Percentiles rank a stretch among this genome's conserved stretches.
Conservation (phyloP, 73 alveolate species). For the Uronychia setigera region DNA sequence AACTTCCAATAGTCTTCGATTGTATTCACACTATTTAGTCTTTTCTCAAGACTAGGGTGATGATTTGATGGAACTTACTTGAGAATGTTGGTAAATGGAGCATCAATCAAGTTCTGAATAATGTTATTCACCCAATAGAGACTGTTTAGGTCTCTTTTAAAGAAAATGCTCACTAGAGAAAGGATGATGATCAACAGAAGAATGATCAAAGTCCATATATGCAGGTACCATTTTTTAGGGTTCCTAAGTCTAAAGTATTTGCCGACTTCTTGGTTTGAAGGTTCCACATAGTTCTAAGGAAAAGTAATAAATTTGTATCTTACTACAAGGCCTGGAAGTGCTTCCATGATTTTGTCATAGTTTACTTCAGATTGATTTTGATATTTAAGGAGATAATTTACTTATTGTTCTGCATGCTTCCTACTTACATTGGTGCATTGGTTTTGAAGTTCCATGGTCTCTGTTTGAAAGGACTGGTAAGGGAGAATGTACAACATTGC, state of each 20-base stretch:
- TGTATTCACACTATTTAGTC: not conserved
- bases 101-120: too few species aligned
- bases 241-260: not conserved
- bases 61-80: not conserved
- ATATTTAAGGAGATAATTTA: not conserved
- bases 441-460: not conserved
- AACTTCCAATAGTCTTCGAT: not conserved
- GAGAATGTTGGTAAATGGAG: not conserved
- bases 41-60: not conserved
- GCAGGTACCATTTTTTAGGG: not conserved
- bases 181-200: not conserved
- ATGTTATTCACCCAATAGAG: not conserved
- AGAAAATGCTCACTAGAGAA: not conserved
- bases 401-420: not conserved
- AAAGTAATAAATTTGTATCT: not conserved
- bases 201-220: not conserved
- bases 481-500: not conserved
- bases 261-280: not conserved
- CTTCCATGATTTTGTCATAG: not conserved
- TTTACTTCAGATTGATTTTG: not conserved
- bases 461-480: not conserved
- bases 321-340: not conserved
- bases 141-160: not conserved
- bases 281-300: not conserved
- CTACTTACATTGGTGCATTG: not conserved